These are phyloP conservation scores for Betula pendula DNA, from an alignment of 306 rosid genomes.

Conservation along the genomic window DNA sequence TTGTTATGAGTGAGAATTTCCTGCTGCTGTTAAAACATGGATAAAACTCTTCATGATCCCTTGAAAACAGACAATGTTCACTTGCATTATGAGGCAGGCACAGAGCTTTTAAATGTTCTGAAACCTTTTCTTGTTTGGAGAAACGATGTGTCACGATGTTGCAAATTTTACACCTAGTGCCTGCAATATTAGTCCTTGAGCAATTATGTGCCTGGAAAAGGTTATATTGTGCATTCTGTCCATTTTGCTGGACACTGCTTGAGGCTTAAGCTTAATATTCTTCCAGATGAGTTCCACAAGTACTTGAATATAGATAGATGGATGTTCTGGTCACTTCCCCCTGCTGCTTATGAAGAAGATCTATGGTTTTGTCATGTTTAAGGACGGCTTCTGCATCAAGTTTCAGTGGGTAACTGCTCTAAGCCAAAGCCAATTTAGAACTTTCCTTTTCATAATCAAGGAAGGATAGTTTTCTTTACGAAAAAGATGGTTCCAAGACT, in stretches of 20 bases:
- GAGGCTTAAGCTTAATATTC: neutral
- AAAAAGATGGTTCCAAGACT: neutral
- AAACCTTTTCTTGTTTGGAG: neutral
- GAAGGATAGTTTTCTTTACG: neutral
- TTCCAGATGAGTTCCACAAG: neutral
- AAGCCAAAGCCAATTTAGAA: slow-evolving; percentile 1
- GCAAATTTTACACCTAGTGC: neutral
- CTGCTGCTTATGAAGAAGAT: neutral
- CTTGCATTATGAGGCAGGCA: neutral
- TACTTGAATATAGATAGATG: neutral
- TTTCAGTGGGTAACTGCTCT: neutral
- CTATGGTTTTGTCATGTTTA: neutral
- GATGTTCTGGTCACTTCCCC: neutral
- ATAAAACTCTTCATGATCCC: neutral
- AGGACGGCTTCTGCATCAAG: neutral
- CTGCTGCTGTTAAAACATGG: neutral
- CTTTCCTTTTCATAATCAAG: neutral
- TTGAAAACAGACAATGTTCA: neutral
- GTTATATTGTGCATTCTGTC: neutral
- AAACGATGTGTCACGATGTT: neutral
- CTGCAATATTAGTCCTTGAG: neutral
- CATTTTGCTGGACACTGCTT: neutral
- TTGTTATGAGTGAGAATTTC: neutral
- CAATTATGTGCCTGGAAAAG: neutral
- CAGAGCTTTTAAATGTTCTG: neutral